A percentile compares a stretch with the other conserved stretches of the same genome.
Conservation (phyloP, 1,284 basidiomycete species). For the Ceratobasidium theobromae region DNA sequence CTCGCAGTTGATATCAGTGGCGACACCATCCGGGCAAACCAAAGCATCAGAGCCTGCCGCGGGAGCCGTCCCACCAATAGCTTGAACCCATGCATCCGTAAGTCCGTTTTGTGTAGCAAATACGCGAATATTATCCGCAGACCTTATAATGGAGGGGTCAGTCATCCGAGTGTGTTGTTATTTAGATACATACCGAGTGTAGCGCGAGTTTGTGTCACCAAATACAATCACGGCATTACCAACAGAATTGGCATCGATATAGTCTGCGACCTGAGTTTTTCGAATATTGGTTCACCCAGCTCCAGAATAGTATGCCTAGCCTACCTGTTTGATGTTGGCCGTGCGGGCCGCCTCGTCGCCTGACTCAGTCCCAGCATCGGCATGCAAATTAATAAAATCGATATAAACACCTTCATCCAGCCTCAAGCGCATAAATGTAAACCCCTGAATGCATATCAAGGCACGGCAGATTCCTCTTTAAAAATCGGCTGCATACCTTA, state of each 20-base stretch:
- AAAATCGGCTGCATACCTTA: conserved; percentile 36
- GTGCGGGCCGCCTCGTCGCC: conserved; percentile 44
- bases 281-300: not conserved
- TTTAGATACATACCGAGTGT: conserved; percentile 38
- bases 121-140: conserved; percentile 20
- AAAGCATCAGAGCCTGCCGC: conserved; percentile 40
- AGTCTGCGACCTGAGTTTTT: conserved; percentile 38
- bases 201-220: conserved; percentile 48
- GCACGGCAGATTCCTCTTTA: not conserved
- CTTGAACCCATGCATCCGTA: conserved; percentile 37
- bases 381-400: conserved; percentile 47
- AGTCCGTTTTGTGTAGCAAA: conserved; percentile 20
- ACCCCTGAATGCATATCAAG: conserved; percentile 35
- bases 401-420: conserved; percentile 44
- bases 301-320: not conserved
- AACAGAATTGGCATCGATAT: conserved; percentile 42
- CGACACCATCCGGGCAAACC: conserved; percentile 43
- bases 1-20: conserved; percentile 43
- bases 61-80: conserved; percentile 40
- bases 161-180: not conserved
- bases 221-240: conserved; percentile 46
- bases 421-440: conserved; percentile 45
- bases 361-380: conserved; percentile 45
- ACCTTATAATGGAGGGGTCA: not conserved
- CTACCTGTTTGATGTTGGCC: conserved; percentile 43